Conservation (phyloP, 2,329 filamentous ascomycete species). For the Tolypocladium amazonense region DNA sequence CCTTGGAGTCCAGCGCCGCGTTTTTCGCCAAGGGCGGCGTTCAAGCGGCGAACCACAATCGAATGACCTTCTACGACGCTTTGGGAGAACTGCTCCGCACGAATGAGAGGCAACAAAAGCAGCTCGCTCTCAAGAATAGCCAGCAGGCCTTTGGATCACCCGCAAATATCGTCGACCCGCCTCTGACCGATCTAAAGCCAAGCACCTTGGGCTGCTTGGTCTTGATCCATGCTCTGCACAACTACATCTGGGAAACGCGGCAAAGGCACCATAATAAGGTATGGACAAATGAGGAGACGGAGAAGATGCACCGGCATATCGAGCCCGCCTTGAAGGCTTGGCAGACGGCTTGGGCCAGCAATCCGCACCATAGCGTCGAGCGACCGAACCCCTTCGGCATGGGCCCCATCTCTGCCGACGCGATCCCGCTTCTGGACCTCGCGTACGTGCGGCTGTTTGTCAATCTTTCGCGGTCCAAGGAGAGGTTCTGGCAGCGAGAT, state of each 20-base stretch:
- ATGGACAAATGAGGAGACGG: conserved; percentile 87
- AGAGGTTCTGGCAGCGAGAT: conserved; percentile 88
- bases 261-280: conserved; percentile 79
- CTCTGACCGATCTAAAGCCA: conserved; percentile 57
- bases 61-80: conserved; percentile 70
- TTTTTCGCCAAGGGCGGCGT: conserved; percentile 72
- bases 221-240: conserved; percentile 88
- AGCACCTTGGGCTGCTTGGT: conserved; percentile 90
- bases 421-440: conserved; percentile 81
- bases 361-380: conserved; percentile 74
- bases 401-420: conserved; percentile 78
- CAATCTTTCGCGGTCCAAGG: conserved; percentile 83
- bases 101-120: conserved; percentile 54
- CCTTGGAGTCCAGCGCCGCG: conserved; percentile 68
- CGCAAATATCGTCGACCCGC: conserved; percentile 25
- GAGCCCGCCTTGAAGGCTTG: conserved; percentile 89
- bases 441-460: conserved; percentile 90
- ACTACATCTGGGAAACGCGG: conserved; percentile 96
- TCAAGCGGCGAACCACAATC: conserved; percentile 56
- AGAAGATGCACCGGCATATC: conserved; percentile 92
- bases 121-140: conserved; percentile 22
- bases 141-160: conserved; percentile 1
- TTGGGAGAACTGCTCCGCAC: conserved; percentile 72
- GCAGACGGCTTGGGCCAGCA: conserved; percentile 85
- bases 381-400: conserved; percentile 74